phyloP scores from a whole-genome alignment of 768 basidiomycete genomes.

The Termitomyces sp. region DNA sequence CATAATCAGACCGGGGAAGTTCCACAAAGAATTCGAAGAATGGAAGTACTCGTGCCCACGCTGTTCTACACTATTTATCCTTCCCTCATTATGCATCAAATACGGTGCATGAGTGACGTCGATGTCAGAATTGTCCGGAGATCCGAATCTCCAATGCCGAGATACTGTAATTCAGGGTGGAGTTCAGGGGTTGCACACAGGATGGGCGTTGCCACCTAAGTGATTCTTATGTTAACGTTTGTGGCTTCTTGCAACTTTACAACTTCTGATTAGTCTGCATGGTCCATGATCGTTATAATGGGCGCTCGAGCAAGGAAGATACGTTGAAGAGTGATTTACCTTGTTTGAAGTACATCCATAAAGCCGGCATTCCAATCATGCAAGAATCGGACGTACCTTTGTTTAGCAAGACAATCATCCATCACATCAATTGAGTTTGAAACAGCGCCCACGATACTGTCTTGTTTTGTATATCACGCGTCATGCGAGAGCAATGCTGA shows the following conservation, averaged over 20 bases:
- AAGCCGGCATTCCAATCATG: neutral
- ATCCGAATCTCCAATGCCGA: neutral
- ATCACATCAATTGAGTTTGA: neutral
- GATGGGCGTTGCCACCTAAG: neutral
- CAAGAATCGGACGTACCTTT: neutral
- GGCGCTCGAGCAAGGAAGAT: neutral
- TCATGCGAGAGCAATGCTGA: neutral
- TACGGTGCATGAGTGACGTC: neutral
- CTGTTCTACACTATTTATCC: neutral
- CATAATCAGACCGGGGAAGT: neutral
- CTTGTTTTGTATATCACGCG: neutral
- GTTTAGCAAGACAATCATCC: neutral
- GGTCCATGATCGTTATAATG: neutral
- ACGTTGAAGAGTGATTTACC: neutral
- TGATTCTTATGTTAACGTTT: neutral
- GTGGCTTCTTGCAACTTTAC: neutral
- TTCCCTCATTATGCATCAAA: neutral
- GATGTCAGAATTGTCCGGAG: neutral
- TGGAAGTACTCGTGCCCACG: neutral
- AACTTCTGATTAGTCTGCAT: neutral
- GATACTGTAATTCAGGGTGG: neutral
- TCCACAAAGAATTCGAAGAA: neutral
- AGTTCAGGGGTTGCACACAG: neutral
- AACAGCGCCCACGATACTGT: neutral
- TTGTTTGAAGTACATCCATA: neutral